Conservation (phyloP, 176 grass and related monocot species). For the Paspalum notatum region DNA sequence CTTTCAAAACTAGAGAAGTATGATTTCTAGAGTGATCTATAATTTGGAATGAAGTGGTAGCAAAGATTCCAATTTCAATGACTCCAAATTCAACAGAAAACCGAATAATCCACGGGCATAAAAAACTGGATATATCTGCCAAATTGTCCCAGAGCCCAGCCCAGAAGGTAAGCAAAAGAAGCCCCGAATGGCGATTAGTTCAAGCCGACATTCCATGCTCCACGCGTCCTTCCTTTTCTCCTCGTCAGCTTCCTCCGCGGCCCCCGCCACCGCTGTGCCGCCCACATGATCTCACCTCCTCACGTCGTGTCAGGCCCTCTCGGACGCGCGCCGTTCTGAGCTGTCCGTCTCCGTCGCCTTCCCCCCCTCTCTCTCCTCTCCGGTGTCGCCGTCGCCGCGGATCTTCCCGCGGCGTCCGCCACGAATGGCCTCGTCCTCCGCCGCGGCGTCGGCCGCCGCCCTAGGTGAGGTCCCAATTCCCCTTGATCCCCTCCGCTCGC, state of each 20-base stretch:
- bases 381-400: slow-evolving; percentile 1
- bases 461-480: slow-evolving; percentile 27
- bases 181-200: neutral
- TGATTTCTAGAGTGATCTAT: too few species aligned
- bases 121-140: neutral
- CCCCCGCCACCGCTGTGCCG: slow-evolving; percentile 24
- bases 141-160: neutral
- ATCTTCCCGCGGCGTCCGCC: slow-evolving; percentile 28
- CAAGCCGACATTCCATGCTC: slow-evolving; percentile 8
- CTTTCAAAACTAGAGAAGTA: too few species aligned
- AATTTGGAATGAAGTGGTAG: too few species aligned
- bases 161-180: neutral
- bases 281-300: slow-evolving; percentile 23
- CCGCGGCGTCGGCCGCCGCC: slow-evolving; percentile 69
- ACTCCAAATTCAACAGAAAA: too few species aligned
- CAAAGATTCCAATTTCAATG: too few species aligned
- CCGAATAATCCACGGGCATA: too few species aligned
- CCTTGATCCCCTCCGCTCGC: neutral
- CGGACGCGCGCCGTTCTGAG: slow-evolving; percentile 32
- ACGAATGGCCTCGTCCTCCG: slow-evolving; percentile 84
- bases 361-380: neutral
- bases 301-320: slow-evolving; percentile 36
- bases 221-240: slow-evolving; percentile 1
- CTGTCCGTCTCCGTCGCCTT: slow-evolving; percentile 9
- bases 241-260: slow-evolving; percentile 21